Percentiles rank a stretch among this genome's conserved stretches.
Conservation (phyloP, 176 grass and related monocot genomes). For the Carex myosuroides region DNA sequence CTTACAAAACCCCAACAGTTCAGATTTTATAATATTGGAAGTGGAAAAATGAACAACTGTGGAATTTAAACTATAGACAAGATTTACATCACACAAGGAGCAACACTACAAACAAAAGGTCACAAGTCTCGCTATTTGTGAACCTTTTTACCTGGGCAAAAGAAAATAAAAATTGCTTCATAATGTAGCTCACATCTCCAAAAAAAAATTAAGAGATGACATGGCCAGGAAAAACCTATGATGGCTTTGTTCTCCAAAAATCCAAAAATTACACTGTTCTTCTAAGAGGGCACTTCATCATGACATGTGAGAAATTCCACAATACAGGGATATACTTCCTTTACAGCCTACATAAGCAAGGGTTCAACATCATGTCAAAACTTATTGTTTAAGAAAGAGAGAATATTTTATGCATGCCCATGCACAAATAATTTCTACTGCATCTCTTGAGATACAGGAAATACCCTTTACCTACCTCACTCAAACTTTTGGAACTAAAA, state of each 20-base stretch:
- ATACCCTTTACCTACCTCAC: not conserved
- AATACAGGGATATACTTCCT: slow-evolving; percentile 93
- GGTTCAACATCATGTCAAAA: slow-evolving; percentile 12
- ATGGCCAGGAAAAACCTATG: not conserved
- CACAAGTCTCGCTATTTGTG: not conserved
- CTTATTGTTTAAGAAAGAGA: slow-evolving; percentile 1
- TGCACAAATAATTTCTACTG: not conserved
- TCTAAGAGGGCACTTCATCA: slow-evolving; percentile 44
- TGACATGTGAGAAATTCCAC: slow-evolving; percentile 78
- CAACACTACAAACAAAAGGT: not conserved
- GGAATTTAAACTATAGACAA: slow-evolving; percentile 13
- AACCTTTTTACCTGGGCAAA: not conserved
- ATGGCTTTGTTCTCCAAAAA: not conserved
- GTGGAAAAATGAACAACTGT: not conserved
- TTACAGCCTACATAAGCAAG: slow-evolving; percentile 52
- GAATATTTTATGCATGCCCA: not conserved
- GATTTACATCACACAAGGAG: not conserved
- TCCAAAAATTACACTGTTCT: not conserved
- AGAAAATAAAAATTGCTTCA: not conserved
- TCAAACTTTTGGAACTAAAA: not conserved
- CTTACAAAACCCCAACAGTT: not conserved
- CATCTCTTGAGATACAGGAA: not conserved
- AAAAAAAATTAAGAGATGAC: slow-evolving; percentile 11
- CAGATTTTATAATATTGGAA: not conserved
- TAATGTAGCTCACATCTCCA: slow-evolving; percentile 13